Evolutionary conservation across 2,329 filamentous ascomycete species (phyloP).

Genomic region (Ceratocystis destructans): DNA sequence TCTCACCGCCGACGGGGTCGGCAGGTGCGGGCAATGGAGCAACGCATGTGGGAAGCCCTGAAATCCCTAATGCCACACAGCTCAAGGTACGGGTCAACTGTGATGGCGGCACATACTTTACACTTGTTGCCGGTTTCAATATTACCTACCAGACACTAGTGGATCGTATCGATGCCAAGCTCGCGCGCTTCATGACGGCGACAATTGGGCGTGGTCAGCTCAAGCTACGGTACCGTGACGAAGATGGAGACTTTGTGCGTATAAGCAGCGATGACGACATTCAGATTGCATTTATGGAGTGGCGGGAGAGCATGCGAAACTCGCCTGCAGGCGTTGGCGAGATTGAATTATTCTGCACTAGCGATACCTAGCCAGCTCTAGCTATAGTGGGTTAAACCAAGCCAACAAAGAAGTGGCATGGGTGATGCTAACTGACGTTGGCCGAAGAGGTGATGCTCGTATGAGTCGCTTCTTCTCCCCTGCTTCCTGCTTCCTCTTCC

Average conservation of each 20-base stretch:
- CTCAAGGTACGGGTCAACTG: constrained; percentile 94
- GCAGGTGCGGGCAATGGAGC: background rate
- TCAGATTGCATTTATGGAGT: constrained; percentile 87
- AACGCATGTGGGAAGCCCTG: constrained; percentile 29
- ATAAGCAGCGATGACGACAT: constrained; percentile 96
- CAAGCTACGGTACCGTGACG: constrained; percentile 79
- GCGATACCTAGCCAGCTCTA: constrained; percentile 29
- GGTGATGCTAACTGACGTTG: background rate
- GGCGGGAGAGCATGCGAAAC: constrained; percentile 51
- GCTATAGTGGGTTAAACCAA: background rate
- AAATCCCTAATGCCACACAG: constrained; percentile 52
- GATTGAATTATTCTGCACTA: constrained; percentile 73
- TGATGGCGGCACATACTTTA: constrained; percentile 73
- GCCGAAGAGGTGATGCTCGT: background rate
- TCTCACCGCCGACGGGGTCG: constrained; percentile 32
- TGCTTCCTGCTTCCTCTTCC: background rate
- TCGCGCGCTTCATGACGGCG: constrained; percentile 71
- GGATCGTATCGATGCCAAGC: constrained; percentile 90
- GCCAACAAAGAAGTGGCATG: background rate
- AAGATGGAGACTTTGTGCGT: constrained; percentile 83
- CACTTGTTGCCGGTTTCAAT: constrained; percentile 89
- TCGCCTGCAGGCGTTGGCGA: constrained; percentile 64
- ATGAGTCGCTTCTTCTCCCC: background rate
- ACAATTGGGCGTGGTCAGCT: constrained; percentile 72
- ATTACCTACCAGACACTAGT: constrained; percentile 89